These are phyloP conservation scores for Coemansia sp. DNA, from an alignment of 192 early-diverging fungal species.

Conservation along the genomic window DNA sequence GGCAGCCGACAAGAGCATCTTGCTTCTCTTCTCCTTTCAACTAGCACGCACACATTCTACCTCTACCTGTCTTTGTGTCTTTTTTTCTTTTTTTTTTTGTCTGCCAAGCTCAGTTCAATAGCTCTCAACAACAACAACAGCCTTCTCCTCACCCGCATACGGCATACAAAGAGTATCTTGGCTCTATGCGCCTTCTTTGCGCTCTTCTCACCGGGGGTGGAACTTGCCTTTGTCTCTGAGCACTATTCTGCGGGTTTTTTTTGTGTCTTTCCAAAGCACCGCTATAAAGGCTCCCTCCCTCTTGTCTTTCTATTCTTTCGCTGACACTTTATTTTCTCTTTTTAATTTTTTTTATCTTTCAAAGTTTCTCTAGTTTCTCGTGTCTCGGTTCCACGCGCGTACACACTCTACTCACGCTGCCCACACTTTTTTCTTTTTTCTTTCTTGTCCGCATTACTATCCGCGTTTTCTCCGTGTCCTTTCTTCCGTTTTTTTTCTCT, in stretches of 20 bases:
- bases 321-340: conserved; percentile 13
- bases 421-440: conserved; percentile 13
- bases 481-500: conserved; percentile 13
- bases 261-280: conserved; percentile 4
- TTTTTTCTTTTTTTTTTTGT: background rate
- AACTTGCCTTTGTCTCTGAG: conserved; percentile 7
- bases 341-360: conserved; percentile 14
- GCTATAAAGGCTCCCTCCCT: conserved; percentile 4
- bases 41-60: background rate
- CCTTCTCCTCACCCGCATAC: conserved; percentile 11
- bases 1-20: background rate
- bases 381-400: conserved; percentile 43
- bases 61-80: background rate
- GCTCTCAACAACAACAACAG: background rate
- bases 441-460: conserved; percentile 17
- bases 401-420: conserved; percentile 17
- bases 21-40: background rate
- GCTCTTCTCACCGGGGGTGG: background rate
- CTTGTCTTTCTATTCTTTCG: conserved; percentile 7
- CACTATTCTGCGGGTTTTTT: conserved; percentile 5
- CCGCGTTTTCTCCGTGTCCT: conserved; percentile 11
- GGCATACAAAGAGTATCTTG: conserved; percentile 5
- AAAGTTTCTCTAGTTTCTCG: conserved; percentile 5
- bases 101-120: background rate
- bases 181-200: conserved; percentile 7